Evolutionary conservation across 2,329 filamentous ascomycete species (phyloP), one percentile per base, ranked within the genome.

Genomic region (Neobulgaria alba): DNA sequence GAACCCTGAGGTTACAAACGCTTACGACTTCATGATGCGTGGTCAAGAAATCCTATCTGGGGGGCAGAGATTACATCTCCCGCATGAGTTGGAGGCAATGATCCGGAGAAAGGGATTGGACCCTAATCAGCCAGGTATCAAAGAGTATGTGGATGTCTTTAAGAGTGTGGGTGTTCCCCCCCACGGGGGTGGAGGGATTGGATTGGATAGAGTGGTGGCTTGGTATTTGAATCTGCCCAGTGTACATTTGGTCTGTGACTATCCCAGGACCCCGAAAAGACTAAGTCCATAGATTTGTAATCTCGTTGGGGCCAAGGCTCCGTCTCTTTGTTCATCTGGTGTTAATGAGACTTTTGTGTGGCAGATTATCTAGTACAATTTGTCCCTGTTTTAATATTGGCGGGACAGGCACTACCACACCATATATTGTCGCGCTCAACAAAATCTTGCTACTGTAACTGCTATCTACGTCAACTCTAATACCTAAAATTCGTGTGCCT

Each of bases 11-110:
- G 73, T 86, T 49, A 85, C 75, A 9, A 80, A 80, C 51, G 74
- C 75, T 10, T 79, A 72, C 54, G 88, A 95, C 64, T 87, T 94
- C 57, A 94, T 95, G 69, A 79, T 94, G 60, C 79, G 90, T 43
- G 87, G 87, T 3, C 89, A 96, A 63, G 90, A 95, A 64, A 90
- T 95, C 45, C 74, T 95, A 14, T 89, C 84, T 12, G 89, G 90
- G 55, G 89, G 88, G 5, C 89, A 95, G 65, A 85, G 89, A 74
- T 85, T 95, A 53, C 84, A 95, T 63, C 74, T 87, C 48, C 77
- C 89, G 0, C 68, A 70, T 31, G 75, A 83, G 65, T 74, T 96
- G 10, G 80, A 87, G 59, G 75, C 77, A 33, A 84, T 86, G 48
- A 84, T 96, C 69, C 73, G 79, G 57, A 71, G 68, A 43, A 81